phyloP scores from a whole-genome alignment of 176 grass and related monocot genomes.

The Oryza australiensis region DNA sequence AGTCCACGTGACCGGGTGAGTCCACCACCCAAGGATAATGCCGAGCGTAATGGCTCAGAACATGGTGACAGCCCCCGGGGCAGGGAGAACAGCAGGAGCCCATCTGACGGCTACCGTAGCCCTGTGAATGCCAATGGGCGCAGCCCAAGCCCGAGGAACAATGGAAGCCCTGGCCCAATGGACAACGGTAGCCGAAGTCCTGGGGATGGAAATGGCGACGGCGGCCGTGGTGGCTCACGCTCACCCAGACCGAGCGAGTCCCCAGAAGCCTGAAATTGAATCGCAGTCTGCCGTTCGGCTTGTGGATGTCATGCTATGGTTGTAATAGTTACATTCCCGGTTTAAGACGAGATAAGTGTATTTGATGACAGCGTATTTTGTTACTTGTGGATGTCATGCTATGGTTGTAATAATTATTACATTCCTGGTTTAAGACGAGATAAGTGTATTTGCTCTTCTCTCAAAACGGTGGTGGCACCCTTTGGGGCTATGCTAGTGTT shows the following conservation, averaged over 20 bases:
- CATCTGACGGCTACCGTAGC: slow-evolving; percentile 55
- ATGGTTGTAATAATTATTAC: neutral
- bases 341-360: slow-evolving; percentile 2
- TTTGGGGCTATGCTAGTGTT: neutral
- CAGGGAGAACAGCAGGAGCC: slow-evolving; percentile 58
- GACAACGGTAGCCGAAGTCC: neutral
- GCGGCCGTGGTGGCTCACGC: neutral
- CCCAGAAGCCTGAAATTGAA: slow-evolving; percentile 13
- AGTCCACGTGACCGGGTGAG: slow-evolving; percentile 45
- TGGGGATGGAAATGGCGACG: neutral
- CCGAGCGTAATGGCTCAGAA: slow-evolving; percentile 46
- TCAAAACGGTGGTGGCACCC: neutral
- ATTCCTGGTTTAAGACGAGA: slow-evolving; percentile 7
- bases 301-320: neutral
- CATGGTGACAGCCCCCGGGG: slow-evolving; percentile 49
- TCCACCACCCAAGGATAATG: slow-evolving; percentile 54
- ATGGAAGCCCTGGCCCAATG: neutral
- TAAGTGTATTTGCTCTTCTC: slow-evolving; percentile 4
- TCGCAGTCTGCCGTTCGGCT: neutral
- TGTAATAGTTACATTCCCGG: slow-evolving; percentile 7
- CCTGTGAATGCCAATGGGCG: slow-evolving; percentile 52
- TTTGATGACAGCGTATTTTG: slow-evolving; percentile 6
- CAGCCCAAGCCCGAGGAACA: slow-evolving; percentile 26
- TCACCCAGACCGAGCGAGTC: slow-evolving; percentile 31
- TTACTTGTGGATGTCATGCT: neutral